Conservation (phyloP, 106 monocot species). For the Cymbidium sinense region DNA sequence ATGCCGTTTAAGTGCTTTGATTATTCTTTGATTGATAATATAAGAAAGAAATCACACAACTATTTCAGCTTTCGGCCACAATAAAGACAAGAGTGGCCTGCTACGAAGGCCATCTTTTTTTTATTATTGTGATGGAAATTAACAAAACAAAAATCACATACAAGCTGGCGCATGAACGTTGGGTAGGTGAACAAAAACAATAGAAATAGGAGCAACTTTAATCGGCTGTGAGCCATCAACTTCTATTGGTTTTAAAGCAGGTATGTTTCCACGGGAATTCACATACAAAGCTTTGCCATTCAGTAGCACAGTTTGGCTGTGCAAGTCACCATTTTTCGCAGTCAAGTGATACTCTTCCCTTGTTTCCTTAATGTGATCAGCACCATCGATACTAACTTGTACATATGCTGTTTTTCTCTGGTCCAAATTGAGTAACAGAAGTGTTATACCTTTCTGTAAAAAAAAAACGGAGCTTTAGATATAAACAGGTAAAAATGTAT, state of each 20-base stretch:
- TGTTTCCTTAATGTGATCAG: background rate
- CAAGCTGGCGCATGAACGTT: slow-evolving; percentile 55
- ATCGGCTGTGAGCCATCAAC: slow-evolving; percentile 41
- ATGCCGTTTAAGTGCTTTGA: too few relatives aligned
- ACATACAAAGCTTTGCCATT: slow-evolving; percentile 51
- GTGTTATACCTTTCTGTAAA: slow-evolving; percentile 74
- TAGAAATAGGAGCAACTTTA: slow-evolving; percentile 56
- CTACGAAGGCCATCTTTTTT: background rate
- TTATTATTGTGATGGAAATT: background rate
- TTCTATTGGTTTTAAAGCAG: slow-evolving; percentile 42
- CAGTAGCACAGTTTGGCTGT: slow-evolving; percentile 78
- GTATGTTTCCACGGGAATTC: slow-evolving; percentile 46
- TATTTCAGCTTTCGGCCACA: background rate
- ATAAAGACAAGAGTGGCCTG: background rate
- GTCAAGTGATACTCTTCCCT: slow-evolving; percentile 97
- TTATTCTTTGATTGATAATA: background rate
- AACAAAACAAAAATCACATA: background rate
- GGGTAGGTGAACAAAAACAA: slow-evolving; percentile 81
- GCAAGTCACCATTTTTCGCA: slow-evolving; percentile 56
- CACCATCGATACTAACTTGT: slow-evolving; percentile 1
- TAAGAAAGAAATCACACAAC: background rate
- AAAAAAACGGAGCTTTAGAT: background rate
- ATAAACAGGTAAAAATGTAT: background rate
- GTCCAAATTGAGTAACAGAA: slow-evolving; percentile 78
- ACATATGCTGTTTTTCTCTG: slow-evolving; percentile 48